Evolutionary conservation across 768 basidiomycete genomes (phyloP).

Genomic region (Hygrophoropsis aurantiaca): DNA sequence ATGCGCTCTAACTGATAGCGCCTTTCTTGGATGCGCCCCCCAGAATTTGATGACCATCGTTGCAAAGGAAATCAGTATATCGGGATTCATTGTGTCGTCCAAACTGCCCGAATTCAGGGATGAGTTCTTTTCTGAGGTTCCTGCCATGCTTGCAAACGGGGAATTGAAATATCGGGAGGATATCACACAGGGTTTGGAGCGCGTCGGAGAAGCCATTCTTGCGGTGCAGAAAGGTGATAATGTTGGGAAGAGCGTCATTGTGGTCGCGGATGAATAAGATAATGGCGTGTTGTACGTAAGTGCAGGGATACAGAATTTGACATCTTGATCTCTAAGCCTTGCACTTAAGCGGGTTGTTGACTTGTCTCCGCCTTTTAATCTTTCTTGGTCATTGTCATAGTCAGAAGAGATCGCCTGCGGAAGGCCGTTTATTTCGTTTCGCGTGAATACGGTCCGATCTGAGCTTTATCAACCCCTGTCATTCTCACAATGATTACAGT

Average conservation of each 20-base stretch:
- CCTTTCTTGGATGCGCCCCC: no score
- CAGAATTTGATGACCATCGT: conserved; percentile 41
- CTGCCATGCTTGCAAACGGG: conserved; percentile 41
- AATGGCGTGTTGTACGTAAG: neutral
- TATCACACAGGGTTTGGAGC: conserved; percentile 43
- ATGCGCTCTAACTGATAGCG: no score
- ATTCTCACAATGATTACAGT: neutral
- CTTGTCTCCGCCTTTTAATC: no score
- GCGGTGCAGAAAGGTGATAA: conserved; percentile 36
- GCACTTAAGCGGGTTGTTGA: no score
- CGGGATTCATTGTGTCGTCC: conserved; percentile 41
- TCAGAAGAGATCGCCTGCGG: no score
- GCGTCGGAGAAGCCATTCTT: conserved; percentile 36
- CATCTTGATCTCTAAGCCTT: no score
- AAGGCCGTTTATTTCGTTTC: neutral
- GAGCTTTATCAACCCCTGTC: neutral
- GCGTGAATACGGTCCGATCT: neutral
- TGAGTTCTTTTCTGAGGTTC: conserved; percentile 43
- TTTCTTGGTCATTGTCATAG: no score
- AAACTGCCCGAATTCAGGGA: conserved; percentile 33
- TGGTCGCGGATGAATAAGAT: conserved; percentile 6
- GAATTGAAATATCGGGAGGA: conserved; percentile 50
- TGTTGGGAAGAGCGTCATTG: conserved; percentile 23
- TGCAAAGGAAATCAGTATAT: conserved; percentile 39
- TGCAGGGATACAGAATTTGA: no score